Percentiles rank a stretch among this genome's conserved stretches.
phyloP scores from a whole-genome alignment of 352 stramenopile species.

The Aphanomyces cochlioides region DNA sequence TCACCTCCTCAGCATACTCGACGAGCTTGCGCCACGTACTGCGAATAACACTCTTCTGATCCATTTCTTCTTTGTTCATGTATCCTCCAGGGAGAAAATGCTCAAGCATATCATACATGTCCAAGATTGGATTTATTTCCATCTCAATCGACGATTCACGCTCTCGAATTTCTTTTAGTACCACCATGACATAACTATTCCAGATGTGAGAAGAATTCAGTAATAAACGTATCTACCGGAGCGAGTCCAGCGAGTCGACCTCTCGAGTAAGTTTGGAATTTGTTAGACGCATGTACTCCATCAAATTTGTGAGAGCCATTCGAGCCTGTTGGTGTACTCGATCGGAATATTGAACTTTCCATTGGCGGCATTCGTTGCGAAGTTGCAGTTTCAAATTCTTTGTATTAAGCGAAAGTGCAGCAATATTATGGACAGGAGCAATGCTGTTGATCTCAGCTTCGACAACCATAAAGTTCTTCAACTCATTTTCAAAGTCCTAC shows the following conservation, averaged over 20 bases:
- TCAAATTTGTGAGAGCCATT: slow-evolving; percentile 55
- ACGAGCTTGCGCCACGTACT: slow-evolving; percentile 83
- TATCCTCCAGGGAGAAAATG: slow-evolving; percentile 79
- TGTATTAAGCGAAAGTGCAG: slow-evolving; percentile 78
- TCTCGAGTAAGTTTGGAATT: slow-evolving; percentile 58
- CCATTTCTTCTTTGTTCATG: slow-evolving; percentile 88
- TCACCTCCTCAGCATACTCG: slow-evolving; percentile 86
- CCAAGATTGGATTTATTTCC: slow-evolving; percentile 83
- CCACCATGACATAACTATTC: slow-evolving; percentile 65
- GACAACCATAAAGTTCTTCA: slow-evolving; percentile 77
- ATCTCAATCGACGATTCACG: slow-evolving; percentile 85
- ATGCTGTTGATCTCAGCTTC: slow-evolving; percentile 76
- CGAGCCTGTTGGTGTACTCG: slow-evolving; percentile 74
- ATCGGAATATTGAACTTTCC: slow-evolving; percentile 84
- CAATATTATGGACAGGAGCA: slow-evolving; percentile 79
- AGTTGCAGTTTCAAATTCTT: slow-evolving; percentile 87
- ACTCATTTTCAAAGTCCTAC: slow-evolving; percentile 70
- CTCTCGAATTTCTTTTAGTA: slow-evolving; percentile 81
- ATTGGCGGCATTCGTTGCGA: slow-evolving; percentile 77
- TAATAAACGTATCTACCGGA: slow-evolving; percentile 34
- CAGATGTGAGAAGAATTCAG: not conserved
- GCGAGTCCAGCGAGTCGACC: slow-evolving; percentile 67
- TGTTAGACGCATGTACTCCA: slow-evolving; percentile 78
- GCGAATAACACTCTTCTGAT: slow-evolving; percentile 85
- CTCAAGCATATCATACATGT: slow-evolving; percentile 90